These are phyloP conservation scores for Desmodesmus armatus DNA, from an alignment of 139 green algal species.

Conservation along the genomic window DNA sequence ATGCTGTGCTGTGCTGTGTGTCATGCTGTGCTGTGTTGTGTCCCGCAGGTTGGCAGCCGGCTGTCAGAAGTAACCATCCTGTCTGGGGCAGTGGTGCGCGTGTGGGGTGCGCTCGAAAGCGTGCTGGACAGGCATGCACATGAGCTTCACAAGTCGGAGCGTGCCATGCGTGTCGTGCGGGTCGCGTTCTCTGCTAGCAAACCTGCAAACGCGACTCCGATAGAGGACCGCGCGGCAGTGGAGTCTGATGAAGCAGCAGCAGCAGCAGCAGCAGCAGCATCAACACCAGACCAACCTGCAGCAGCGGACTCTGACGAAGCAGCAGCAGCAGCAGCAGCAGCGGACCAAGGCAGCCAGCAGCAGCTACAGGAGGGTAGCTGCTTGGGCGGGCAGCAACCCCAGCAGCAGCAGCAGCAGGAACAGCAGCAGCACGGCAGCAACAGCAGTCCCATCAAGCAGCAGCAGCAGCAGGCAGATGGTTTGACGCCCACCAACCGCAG, in stretches of 20 bases:
- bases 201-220: not conserved
- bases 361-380: not conserved
- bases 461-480: not conserved
- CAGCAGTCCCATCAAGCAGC: not conserved
- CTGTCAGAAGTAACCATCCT: slow-evolving; percentile 76
- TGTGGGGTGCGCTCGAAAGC: slow-evolving; percentile 85
- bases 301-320: not conserved
- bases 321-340: slow-evolving; percentile 6
- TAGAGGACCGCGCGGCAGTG: not conserved
- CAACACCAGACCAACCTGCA: not conserved
- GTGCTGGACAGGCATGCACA: slow-evolving; percentile 71
- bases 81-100: slow-evolving; percentile 76
- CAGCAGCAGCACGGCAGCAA: not conserved
- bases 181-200: slow-evolving; percentile 5
- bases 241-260: not conserved
- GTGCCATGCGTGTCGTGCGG: slow-evolving; percentile 79
- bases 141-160: slow-evolving; percentile 72
- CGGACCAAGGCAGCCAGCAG: not conserved
- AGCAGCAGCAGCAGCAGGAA: not conserved
- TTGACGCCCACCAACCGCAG: too few relatives aligned
- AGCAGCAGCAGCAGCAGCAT: slow-evolving; percentile 10
- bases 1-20: not conserved
- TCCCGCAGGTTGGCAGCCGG: slow-evolving; percentile 63
- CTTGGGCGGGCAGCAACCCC: too few relatives aligned
- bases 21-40: not conserved